Evolutionary conservation across 768 basidiomycete genomes (phyloP), one percentile per base, ranked within the genome.

Genomic region (Terana coerulea): DNA sequence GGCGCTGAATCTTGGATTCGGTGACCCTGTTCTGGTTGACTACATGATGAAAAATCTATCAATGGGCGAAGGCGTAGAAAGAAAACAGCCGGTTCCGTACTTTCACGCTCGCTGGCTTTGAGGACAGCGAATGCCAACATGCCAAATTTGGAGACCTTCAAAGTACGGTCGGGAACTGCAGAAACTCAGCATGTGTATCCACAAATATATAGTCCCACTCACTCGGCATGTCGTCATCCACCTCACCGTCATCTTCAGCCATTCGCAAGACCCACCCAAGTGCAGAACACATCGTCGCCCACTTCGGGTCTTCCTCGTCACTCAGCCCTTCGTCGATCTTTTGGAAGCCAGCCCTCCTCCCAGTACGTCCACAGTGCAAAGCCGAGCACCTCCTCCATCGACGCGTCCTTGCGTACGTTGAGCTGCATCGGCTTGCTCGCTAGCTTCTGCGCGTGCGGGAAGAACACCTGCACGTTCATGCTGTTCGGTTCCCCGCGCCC

Each of bases 161-260:
- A 83, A 31, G 84, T 84, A 19, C 97, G 77, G 66, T 98, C 97
- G 8, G 95, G 89, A 0, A 95, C 95, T 95, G 57, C n/a, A 56
- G 19, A 33, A 15, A n/a, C 34, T 33, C 31, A 31, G 8, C n/a
- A 10, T n/a, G n/a, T n/a, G n/a, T n/a, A n/a, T n/a, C n/a, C n/a
- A n/a, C n/a, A n/a, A n/a, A n/a, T n/a, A n/a, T n/a, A 26, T 45
- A 28, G 12, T 51, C n/a, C 29, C 14, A 75, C 90, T 60, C 66
- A 95, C 95, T 89, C 21, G 95, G 97, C 64, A 95, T 98, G 71
- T 99, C 97, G 65, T 98, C 97, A 64, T 99, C 97, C 0, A 98
- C 92, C 67, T 98, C 95, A 14, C 97, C 97, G 65, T 98, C 95
- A 39, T 94, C 91, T 61, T 99, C 97, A 1, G 93, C 90, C 49